phyloP scores from a whole-genome alignment of 345 rosid species.

The Brassica incana region DNA sequence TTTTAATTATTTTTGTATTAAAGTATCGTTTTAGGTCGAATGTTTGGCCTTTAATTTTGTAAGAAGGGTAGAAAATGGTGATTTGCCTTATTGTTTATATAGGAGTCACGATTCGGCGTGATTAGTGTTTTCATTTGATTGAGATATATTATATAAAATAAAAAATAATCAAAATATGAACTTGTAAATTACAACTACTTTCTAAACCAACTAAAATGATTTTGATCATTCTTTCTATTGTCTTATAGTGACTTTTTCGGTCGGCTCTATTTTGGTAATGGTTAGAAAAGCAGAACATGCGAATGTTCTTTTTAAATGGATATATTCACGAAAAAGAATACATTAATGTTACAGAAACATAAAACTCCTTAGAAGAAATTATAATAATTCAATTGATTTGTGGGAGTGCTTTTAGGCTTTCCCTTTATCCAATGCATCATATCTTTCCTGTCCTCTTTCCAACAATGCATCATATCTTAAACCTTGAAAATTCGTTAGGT shows the following conservation, averaged over 20 bases:
- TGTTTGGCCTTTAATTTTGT: background rate
- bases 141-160: background rate
- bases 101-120: background rate
- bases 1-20: background rate
- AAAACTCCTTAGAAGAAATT: background rate
- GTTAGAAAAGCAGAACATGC: constrained; percentile 22
- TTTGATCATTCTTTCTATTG: background rate
- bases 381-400: constrained; percentile 11
- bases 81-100: background rate
- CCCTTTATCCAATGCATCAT: constrained; percentile 50
- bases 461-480: constrained; percentile 33
- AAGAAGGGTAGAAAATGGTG: background rate
- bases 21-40: background rate
- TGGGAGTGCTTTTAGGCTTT: constrained; percentile 49
- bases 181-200: background rate
- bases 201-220: constrained; percentile 1
- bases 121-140: background rate
- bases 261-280: constrained; percentile 27
- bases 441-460: constrained; percentile 31
- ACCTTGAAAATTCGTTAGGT: constrained; percentile 1
- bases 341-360: constrained; percentile 11
- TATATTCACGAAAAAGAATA: constrained; percentile 1
- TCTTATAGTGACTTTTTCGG: constrained; percentile 5
- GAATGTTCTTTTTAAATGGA: constrained; percentile 26
- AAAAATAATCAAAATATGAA: background rate